Conservation (phyloP, 306 rosid genomes). For the Delonix regia region DNA sequence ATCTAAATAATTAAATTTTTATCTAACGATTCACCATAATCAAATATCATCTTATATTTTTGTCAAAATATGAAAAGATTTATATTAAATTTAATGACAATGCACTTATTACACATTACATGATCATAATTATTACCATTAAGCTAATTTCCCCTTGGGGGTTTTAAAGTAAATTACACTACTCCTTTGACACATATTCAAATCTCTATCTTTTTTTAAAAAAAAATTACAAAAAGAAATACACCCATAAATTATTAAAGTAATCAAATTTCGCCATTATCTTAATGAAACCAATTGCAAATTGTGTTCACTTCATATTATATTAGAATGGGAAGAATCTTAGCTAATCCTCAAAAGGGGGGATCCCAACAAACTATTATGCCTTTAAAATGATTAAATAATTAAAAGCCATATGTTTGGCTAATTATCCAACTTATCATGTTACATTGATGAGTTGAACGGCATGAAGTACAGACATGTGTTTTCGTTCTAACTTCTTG, state of each 20-base stretch:
- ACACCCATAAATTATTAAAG: not conserved
- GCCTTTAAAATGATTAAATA: slow-evolving; percentile 7
- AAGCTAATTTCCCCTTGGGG: not conserved
- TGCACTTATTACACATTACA: not conserved
- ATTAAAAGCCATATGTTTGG: not conserved
- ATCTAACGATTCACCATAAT: too few species aligned
- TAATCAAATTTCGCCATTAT: slow-evolving; percentile 1
- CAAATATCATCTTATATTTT: too few species aligned
- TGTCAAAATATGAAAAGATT: too few species aligned
- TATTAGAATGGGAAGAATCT: not conserved
- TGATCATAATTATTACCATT: not conserved
- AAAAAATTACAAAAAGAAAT: not conserved
- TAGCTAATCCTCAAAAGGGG: not conserved
- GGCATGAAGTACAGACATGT: not conserved
- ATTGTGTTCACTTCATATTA: not conserved
- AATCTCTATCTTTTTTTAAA: not conserved
- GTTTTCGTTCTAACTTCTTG: not conserved
- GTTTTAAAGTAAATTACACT: not conserved
- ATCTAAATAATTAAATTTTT: too few species aligned
- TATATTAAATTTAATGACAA: too few species aligned
- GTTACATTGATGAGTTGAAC: slow-evolving; percentile 1
- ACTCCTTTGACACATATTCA: not conserved
- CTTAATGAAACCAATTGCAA: not conserved
- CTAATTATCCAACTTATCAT: slow-evolving; percentile 14
- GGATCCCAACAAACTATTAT: not conserved